These are phyloP conservation scores for Yamadazyma atlantica DNA, from an alignment of 1,139 yeast species.

Conservation along the genomic window DNA sequence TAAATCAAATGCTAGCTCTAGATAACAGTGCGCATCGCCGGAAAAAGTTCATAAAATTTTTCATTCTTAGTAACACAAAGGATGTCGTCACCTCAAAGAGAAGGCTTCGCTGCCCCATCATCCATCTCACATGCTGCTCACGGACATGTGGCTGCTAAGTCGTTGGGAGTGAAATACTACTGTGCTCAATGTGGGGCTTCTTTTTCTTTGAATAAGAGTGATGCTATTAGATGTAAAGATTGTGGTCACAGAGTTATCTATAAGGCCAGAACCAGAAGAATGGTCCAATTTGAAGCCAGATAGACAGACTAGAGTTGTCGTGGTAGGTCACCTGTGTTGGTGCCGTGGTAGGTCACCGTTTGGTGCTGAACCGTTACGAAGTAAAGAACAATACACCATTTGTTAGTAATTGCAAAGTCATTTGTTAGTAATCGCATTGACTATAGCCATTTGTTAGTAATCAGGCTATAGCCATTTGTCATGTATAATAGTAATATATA, in stretches of 20 bases:
- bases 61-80: constrained; percentile 1
- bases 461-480: neutral
- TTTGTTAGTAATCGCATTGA: too few relatives aligned
- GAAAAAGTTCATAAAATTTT: constrained; percentile 6
- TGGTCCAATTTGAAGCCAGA: constrained; percentile 66
- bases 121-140: constrained; percentile 67
- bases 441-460: too few relatives aligned
- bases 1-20: too few relatives aligned
- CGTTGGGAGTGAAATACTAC: constrained; percentile 84
- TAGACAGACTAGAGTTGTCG: too few relatives aligned
- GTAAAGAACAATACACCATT: neutral
- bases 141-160: constrained; percentile 61
- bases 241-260: constrained; percentile 98
- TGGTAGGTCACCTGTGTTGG: too few relatives aligned
- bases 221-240: constrained; percentile 96
- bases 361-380: neutral
- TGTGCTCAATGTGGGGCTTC: constrained; percentile 96
- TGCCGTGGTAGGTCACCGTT: too few relatives aligned
- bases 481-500: constrained; percentile 8
- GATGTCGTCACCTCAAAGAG: constrained; percentile 72
- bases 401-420: too few relatives aligned
- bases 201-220: constrained; percentile 85
- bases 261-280: constrained; percentile 95
- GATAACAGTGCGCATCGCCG: neutral
- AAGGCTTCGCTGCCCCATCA: constrained; percentile 89